Percentiles rank a stretch among this genome's conserved stretches.
phyloP scores from a whole-genome alignment of 2,329 filamentous ascomycete species.

The Ophiocordyceps unilateralis region DNA sequence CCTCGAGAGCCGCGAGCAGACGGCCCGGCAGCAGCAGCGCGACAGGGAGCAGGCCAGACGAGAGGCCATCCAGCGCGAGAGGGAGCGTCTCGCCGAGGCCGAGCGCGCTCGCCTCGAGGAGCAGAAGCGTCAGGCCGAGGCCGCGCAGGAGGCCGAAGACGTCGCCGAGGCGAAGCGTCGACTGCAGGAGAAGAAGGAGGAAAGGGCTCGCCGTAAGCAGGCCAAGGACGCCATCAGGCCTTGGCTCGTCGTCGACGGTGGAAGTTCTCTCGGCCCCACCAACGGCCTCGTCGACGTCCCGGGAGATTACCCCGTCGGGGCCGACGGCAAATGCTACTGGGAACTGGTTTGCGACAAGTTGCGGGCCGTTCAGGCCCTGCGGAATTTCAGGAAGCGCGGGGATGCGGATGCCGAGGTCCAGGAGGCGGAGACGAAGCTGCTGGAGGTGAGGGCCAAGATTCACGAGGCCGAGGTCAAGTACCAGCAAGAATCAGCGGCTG shows the following conservation, averaged over 20 bases:
- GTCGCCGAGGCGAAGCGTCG: constrained; percentile 18
- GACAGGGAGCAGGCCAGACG: constrained; percentile 20
- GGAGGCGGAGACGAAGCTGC: constrained; percentile 12
- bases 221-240: constrained; percentile 18
- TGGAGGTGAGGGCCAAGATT: constrained; percentile 15
- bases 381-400: constrained; percentile 13
- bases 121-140: constrained; percentile 15
- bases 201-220: constrained; percentile 19
- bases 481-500: constrained; percentile 10
- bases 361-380: constrained; percentile 18
- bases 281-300: constrained; percentile 19
- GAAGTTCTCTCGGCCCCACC: constrained; percentile 9
- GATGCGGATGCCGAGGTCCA: constrained; percentile 10
- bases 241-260: constrained; percentile 5
- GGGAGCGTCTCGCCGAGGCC: constrained; percentile 17
- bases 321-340: constrained; percentile 18
- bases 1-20: constrained; percentile 60
- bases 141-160: constrained; percentile 21
- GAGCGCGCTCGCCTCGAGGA: constrained; percentile 21
- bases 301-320: constrained; percentile 15
- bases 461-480: constrained; percentile 20
- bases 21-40: constrained; percentile 41
- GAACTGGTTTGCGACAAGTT: constrained; percentile 23
- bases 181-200: constrained; percentile 22
- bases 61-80: constrained; percentile 19